Evolutionary conservation across 345 rosid genomes (phyloP).

Genomic region (Populus ilicifolia): DNA sequence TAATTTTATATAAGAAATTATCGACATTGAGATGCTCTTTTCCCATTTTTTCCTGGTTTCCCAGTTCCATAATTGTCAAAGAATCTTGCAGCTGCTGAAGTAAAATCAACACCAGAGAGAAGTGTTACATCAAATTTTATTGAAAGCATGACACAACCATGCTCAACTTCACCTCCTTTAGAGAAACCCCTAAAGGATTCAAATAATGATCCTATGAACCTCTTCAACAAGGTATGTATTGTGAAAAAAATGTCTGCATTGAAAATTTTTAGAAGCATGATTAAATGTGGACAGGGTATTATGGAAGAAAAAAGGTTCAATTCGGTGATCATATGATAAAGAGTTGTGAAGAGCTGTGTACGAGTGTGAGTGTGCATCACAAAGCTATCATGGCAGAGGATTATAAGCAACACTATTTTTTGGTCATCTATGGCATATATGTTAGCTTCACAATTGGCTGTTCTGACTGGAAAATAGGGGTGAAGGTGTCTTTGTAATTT

Average conservation of each 20-base stretch:
- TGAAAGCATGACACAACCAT: constrained; percentile 20
- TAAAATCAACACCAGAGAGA: constrained; percentile 20
- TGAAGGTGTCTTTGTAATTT: too few species aligned
- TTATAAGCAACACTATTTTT: neutral
- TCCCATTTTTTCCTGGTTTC: constrained; percentile 8
- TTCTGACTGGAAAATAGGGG: neutral
- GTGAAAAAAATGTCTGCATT: neutral
- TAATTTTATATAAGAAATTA: neutral
- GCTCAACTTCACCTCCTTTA: constrained; percentile 16
- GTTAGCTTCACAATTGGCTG: neutral
- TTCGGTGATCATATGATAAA: neutral
- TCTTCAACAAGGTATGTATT: constrained; percentile 75
- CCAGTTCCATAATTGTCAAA: neutral
- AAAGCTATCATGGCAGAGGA: neutral
- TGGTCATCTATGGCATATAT: neutral
- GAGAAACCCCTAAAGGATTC: constrained; percentile 59
- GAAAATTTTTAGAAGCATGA: neutral
- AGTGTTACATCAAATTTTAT: constrained; percentile 16
- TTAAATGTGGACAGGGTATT: neutral
- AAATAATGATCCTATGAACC: constrained; percentile 76
- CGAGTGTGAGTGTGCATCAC: neutral
- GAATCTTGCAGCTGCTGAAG: constrained; percentile 29
- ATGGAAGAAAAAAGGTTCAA: neutral
- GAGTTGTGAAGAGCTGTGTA: neutral
- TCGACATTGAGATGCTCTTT: neutral